Evolutionary conservation across 192 early-diverging fungal genomes (phyloP), one percentile per base, ranked within the genome.

Genomic region (Entomortierella chlamydospora): DNA sequence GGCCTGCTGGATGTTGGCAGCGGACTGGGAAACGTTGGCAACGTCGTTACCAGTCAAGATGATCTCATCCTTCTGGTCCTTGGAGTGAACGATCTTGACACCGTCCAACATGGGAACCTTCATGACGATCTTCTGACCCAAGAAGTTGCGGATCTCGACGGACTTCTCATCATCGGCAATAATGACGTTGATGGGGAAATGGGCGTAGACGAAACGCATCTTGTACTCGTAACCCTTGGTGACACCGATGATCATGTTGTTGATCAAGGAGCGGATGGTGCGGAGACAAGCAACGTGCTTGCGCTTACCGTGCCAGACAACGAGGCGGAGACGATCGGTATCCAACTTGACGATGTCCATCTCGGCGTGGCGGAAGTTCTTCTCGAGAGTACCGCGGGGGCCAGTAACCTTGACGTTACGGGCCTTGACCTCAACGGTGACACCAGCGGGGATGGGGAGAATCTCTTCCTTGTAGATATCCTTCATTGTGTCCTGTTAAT

Each of bases 141-240:
- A 87, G 88, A 97, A 99, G 95, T 99, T 99, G 76, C 97, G 94
- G 89, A 99, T 95, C 89, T 99, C 96, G 55, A 98, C 91, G 15
- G 85, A 84, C 76, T 90, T 87, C 62, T 89, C 90, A 61, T 86
- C 85, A 64, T 94, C 87, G 65, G 86, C 81, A 67, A 98, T 92
- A 83, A 93, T 95, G 73, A 92, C 94, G 89, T 95, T 96, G 88
- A 99, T 99, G 86, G 98, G 98, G 88, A 99, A 99, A 92, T 99
- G 97, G 64, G 97, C 97, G 74, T 97, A 97, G 64, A 98, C 97
- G 83, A 94, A 97, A 73, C 96, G 95, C 93, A 99, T 95, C 92
- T 97, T 97, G 92, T 99, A 99, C 89, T 96, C 90, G 90, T 91
- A 99, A 53, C 97, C 97, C 90, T 97, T 95, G 86, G 97, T 99